Conservation (phyloP, 1,284 basidiomycete species). For the Xerocomus cyaneibrunnescens region DNA sequence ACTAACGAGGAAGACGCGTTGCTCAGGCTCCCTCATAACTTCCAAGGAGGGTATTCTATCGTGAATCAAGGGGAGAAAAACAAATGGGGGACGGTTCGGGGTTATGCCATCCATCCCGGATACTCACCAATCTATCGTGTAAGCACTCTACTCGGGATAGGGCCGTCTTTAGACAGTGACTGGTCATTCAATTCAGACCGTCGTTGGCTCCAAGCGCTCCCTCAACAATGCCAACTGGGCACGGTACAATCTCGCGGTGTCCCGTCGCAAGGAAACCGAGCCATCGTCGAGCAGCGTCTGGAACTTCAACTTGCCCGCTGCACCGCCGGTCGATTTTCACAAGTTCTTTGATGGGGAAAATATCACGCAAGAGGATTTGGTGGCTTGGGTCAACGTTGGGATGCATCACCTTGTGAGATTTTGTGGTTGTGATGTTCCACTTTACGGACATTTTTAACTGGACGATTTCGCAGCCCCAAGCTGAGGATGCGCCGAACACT, state of each 20-base stretch:
- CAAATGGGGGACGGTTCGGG: slow-evolving; percentile 54
- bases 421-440: neutral
- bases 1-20: slow-evolving; percentile 56
- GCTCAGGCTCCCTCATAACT: slow-evolving; percentile 53
- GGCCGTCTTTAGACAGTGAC: slow-evolving; percentile 3
- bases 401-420: slow-evolving; percentile 53
- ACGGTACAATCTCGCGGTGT: slow-evolving; percentile 60
- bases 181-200: slow-evolving; percentile 41
- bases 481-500: slow-evolving; percentile 61
- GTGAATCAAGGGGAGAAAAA: slow-evolving; percentile 60
- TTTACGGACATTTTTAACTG: neutral
- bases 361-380: slow-evolving; percentile 59
- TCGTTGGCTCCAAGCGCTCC: slow-evolving; percentile 56
- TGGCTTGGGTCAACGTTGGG: slow-evolving; percentile 65
- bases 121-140: slow-evolving; percentile 53
- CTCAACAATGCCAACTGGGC: slow-evolving; percentile 65
- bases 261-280: slow-evolving; percentile 58
- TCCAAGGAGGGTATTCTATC: slow-evolving; percentile 55
- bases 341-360: slow-evolving; percentile 64
- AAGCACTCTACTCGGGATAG: neutral
- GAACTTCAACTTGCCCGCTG: slow-evolving; percentile 62
- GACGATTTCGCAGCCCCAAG: slow-evolving; percentile 44
- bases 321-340: slow-evolving; percentile 60
- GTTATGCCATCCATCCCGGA: slow-evolving; percentile 57
- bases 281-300: slow-evolving; percentile 55